Conservation (phyloP, 257 asterid genomes). For the Solanum arcanum region DNA sequence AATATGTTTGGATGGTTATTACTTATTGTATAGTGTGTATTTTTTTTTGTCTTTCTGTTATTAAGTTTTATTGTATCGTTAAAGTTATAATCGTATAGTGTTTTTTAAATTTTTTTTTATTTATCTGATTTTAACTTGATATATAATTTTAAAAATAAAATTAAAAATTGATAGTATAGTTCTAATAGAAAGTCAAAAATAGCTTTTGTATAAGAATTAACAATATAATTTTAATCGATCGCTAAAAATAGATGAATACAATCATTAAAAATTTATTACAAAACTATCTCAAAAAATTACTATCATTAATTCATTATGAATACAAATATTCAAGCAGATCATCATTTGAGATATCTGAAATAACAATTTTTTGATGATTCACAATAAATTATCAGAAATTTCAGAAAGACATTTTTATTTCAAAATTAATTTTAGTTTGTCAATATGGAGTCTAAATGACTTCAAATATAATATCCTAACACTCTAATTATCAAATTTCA, state of each 20-base stretch:
- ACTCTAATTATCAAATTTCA: neutral
- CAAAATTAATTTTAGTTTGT: neutral
- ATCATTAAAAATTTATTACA: neutral
- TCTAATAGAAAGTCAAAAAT: neutral
- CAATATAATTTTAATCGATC: neutral
- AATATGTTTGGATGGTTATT: neutral
- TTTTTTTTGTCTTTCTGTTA: no score
- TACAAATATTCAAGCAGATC: neutral
- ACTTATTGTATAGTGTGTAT: neutral
- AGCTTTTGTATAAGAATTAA: neutral
- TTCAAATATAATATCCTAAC: neutral
- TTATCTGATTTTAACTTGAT: neutral
- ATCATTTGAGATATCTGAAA: neutral
- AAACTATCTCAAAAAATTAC: neutral
- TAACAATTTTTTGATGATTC: neutral
- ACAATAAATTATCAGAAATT: neutral
- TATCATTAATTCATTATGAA: neutral
- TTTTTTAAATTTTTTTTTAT: neutral
- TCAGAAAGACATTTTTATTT: neutral
- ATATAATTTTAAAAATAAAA: no score
- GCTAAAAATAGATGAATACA: neutral
- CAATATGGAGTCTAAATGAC: neutral
- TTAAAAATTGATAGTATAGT: neutral
- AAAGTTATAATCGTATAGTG: neutral
- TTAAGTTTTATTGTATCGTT: neutral